phyloP scores from a whole-genome alignment of 2,329 filamentous ascomycete species.

The Rhexocercosporidium sp. region DNA sequence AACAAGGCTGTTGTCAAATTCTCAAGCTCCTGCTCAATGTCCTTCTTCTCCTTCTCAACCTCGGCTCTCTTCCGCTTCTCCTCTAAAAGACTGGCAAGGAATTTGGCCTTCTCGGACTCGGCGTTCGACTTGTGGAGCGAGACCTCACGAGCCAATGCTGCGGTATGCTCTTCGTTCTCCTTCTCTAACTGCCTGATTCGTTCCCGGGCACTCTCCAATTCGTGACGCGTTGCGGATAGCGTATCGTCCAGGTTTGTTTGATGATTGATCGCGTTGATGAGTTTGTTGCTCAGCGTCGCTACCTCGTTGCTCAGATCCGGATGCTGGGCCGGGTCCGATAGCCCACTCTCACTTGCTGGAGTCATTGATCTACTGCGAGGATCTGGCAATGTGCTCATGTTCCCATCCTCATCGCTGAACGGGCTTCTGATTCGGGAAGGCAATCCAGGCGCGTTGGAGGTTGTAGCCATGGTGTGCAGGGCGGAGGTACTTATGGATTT shows the following conservation, averaged over 20 bases:
- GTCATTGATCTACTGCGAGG: conserved; percentile 60
- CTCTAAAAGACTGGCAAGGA: conserved; percentile 64
- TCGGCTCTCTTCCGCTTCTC: conserved; percentile 69
- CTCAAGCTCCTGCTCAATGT: conserved; percentile 91
- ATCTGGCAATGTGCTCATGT: conserved; percentile 73
- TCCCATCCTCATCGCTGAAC: conserved; percentile 57
- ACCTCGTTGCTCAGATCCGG: conserved; percentile 74
- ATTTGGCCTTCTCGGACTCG: conserved; percentile 71
- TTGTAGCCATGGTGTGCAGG: conserved; percentile 46
- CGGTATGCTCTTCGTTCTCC: conserved; percentile 65
- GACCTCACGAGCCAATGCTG: conserved; percentile 72
- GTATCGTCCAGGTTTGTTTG: conserved; percentile 92
- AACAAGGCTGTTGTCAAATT: conserved; percentile 91
- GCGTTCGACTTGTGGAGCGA: conserved; percentile 76
- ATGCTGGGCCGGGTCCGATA: conserved; percentile 50
- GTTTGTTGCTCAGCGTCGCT: conserved; percentile 88
- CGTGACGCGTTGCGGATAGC: conserved; percentile 79
- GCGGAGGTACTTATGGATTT: conserved; percentile 47
- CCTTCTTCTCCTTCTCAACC: conserved; percentile 79
- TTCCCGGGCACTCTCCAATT: conserved; percentile 75
- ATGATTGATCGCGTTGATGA: conserved; percentile 97
- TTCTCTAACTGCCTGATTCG: conserved; percentile 72
- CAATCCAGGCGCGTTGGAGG: conserved; percentile 34
- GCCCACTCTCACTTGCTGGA: conserved; percentile 47
- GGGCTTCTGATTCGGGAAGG: conserved; percentile 42